Base-by-base conservation (phyloP, 208 protist genomes). In the Porcisia deanei region DNA sequence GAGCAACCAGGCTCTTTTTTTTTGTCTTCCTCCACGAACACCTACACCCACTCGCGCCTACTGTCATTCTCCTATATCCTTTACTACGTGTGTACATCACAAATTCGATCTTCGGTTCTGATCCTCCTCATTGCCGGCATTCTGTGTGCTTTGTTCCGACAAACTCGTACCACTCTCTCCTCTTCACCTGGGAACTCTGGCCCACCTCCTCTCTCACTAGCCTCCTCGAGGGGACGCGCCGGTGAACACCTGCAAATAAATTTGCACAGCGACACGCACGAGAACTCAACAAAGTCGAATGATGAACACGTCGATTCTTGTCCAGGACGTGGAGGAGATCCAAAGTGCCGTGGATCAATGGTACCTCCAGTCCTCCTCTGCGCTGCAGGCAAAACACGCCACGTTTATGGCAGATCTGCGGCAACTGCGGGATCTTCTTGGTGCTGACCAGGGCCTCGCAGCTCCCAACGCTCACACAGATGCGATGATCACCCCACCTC, bases 321-420 rank as follows among this genome's bases (percentile, higher is more conserved):
- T 88, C 37, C 85, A 89, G 52, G 92, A 96, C 18, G 87, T 96
- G 49, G 84, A 93, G 39, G 90, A 91, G 55, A 88, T 89, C n/a
- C 88, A 92, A 67, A 79, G 77, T 34, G 82, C 79, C 1, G 73
- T 93, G 14, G 89, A 93, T 72, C 70, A 54, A 53, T 93, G 89
- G 89, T 93, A 91, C 69, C 75, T 82, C 39, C 76, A 89, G 77
- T 87, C 89, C 2, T 79, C 79, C 16, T 65, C 81, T 1, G 76
- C 80, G 37, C 77, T 93, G 55, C 84, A 84, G 66, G 18, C 61
- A 20, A 88, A 77, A 67, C 83, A 91, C 70, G 65, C 79, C 60
- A 41, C 65, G 47, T 77, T 91, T 39, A 80, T 86, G n/a, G 53
- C 69, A 12, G 76, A 93, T 76, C 79, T 93, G n/a, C 88, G 75